Base-by-base conservation (phyloP, 106 monocot genomes). In the Xerophyta viscosa region DNA sequence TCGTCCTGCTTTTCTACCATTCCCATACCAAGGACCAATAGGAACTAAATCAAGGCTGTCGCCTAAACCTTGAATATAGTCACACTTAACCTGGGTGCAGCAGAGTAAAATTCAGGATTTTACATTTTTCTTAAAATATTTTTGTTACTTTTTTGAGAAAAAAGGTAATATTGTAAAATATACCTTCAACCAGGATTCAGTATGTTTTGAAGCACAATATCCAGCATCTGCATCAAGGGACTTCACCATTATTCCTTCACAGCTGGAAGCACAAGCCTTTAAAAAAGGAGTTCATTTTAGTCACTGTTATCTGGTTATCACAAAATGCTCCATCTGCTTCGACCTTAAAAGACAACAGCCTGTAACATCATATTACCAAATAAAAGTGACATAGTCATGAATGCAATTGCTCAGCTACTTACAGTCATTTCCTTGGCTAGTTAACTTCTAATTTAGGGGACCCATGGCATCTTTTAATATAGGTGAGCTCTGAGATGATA, bases 1-100 rank as follows among this genome's bases (percentile, higher is more conserved):
- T 89, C 96, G 89, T 74, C 79, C 86, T 52, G 96, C 96, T 63
- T 98, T 98, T 41, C 96, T 62, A 37, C 96, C 96, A 69, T 98
- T 98, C 23, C 89, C 96, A 82, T 86, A 37, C 89, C 96, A 98
- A 62, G 85, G 84, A 62, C 96, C 96, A 51, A 98, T 89, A 6
- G 89, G 89, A 63, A 98, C 85, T 60, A 98, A 79, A 73, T 98
- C 96, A 71, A 98, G 68, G 56, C 77, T 79, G 50, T 89, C 96
- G 41, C 82, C 82, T 13, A 89, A 48, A 39, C 77, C 89, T 63
- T 88, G 89, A 30, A 89, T 71, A 76, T 89, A 98, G 52, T 98
- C 96, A 58, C 89, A 75, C 62, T 98, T 98, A 11, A 98, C 85
- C 96, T 96, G 50, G 27, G 37, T 27, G 10, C 11, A 46, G 46